Evolutionary conservation across 1,284 basidiomycete genomes (phyloP), one percentile per base, ranked within the genome.

Genomic region (Cryptococcus sp.): DNA sequence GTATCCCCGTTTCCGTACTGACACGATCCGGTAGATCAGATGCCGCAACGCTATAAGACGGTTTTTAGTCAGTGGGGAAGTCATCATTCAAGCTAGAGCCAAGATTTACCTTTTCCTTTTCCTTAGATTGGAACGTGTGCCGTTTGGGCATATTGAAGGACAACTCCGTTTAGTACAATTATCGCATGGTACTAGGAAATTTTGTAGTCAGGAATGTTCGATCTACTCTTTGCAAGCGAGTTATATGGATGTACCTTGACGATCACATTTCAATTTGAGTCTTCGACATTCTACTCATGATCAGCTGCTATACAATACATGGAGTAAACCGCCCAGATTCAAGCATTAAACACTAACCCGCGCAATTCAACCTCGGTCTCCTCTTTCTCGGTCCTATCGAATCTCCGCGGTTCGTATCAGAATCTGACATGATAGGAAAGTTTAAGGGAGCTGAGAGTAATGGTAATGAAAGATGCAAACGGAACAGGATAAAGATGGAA

Each of bases 131-230:
- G 57, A 44, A 14, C 58, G 48, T 33, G 61, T 55, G 4, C 53
- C 52, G 41, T 65, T 56, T 2, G 67, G 67, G 42, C 67, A 68
- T 36, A 65, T 51, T 4, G 60, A 55, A 30, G 57, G 56, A 43
- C 66, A 68, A 11, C 63, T 64, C 8, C 67, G 49, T 37, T 65
- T 64, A 23, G 60, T 56, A 41, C 66, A 67, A 46, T 62, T 62
- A 4, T 58, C 46, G 44, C 66, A 67, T 13, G 66, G 66, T 4
- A 66, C 65, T 61, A 52, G 4, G 45, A 13, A 4, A 35, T 50
- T 8, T n/a, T 11, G 23, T 10, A 34, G n/a, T 10, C 14, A 14
- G 8, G n/a, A 14, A 34, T 1, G 43, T 8, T 7, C n/a, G 1
- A 45, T 7, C 23, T 4, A 6, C 14, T n/a, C 4, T 32, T 42